Percentiles rank a stretch among this genome's conserved stretches.
These are phyloP conservation scores for Drechslerella coelobrocha DNA, from an alignment of 2,329 filamentous ascomycete genomes.

Conservation along the genomic window DNA sequence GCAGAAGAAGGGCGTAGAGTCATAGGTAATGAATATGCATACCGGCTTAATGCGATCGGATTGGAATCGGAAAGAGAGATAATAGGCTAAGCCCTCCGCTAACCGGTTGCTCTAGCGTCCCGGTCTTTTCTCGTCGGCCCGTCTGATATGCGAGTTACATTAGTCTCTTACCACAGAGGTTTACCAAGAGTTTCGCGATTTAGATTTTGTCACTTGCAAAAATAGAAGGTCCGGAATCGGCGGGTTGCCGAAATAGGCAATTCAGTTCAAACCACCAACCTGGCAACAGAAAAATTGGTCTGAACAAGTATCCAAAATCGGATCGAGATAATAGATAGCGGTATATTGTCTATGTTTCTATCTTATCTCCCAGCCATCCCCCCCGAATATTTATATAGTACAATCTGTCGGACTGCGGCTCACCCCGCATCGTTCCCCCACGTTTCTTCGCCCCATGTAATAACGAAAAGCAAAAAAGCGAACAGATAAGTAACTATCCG, in stretches of 20 bases:
- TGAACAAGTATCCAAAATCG: slow-evolving; percentile 9
- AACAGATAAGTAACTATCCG: background rate
- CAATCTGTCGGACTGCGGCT: slow-evolving; percentile 38
- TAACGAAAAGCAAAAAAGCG: slow-evolving; percentile 10
- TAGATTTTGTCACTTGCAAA: slow-evolving; percentile 18
- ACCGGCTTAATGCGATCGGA: slow-evolving; percentile 9
- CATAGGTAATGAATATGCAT: slow-evolving; percentile 20
- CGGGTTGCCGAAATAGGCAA: slow-evolving; percentile 37
- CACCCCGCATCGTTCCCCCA: slow-evolving; percentile 8
- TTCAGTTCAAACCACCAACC: slow-evolving; percentile 7
- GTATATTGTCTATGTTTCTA: slow-evolving; percentile 16
- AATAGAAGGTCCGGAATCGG: slow-evolving; percentile 49
- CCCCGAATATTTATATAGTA: slow-evolving; percentile 34
- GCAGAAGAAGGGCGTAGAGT: slow-evolving; percentile 17
- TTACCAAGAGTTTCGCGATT: slow-evolving; percentile 5
- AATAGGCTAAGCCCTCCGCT: slow-evolving; percentile 47
- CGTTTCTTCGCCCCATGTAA: slow-evolving; percentile 12
- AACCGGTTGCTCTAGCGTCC: slow-evolving; percentile 33
- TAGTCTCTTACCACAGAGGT: background rate
- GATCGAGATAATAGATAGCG: slow-evolving; percentile 10
- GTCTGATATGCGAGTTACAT: slow-evolving; percentile 14
- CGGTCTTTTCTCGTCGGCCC: slow-evolving; percentile 32
- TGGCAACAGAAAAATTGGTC: background rate
- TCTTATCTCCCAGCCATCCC: slow-evolving; percentile 7
- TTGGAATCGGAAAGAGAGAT: slow-evolving; percentile 1